Base-by-base conservation (phyloP, 106 monocot species). In the Hemerocallis citrina region DNA sequence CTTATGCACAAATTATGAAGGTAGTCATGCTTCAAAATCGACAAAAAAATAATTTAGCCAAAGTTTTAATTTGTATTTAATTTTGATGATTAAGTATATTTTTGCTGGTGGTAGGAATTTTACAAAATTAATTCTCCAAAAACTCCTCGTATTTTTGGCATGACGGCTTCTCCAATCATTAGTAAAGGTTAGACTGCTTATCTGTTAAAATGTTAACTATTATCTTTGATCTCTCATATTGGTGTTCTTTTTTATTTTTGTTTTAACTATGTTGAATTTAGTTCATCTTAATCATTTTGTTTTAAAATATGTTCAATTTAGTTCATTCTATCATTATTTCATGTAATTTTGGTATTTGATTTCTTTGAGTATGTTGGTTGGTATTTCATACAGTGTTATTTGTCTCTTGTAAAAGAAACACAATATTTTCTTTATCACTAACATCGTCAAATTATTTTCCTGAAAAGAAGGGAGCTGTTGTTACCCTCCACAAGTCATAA, bases 1-100 rank as follows among this genome's bases (percentile, higher is more conserved):
- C 90, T 61, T 98, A 98, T 79, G 84, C 96, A 29, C 79, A 87
- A 75, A 98, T 98, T 45, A 98, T 98, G 96, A 98, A 85, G 91
- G 96, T 91, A 19, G 15, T 62, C 65, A 4, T 24, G 7, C 34
- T 60, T 36, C 28, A 30, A n/a, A n/a, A n/a, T n/a, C n/a, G n/a
- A n/a, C n/a, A n/a, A n/a, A n/a, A n/a, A n/a, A n/a, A n/a, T n/a
- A n/a, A n/a, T 5, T 30, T 54, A 30, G 54, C 4, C 16, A 16
- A 30, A 16, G 31, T 31, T 54, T 54, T 10, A 2, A 59, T 59
- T 3, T 19, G n/a, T n/a, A n/a, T n/a, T n/a, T 70, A 63, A 47
- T 47, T 39, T 6, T 38, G 22, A 14, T 6, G 16, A 24, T n/a
- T n/a, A 34, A 23, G n/a, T 46, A 19, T 27, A 34, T 24, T 12